phyloP scores from a whole-genome alignment of 2,329 filamentous ascomycete genomes.

The Fusarium sp. region DNA sequence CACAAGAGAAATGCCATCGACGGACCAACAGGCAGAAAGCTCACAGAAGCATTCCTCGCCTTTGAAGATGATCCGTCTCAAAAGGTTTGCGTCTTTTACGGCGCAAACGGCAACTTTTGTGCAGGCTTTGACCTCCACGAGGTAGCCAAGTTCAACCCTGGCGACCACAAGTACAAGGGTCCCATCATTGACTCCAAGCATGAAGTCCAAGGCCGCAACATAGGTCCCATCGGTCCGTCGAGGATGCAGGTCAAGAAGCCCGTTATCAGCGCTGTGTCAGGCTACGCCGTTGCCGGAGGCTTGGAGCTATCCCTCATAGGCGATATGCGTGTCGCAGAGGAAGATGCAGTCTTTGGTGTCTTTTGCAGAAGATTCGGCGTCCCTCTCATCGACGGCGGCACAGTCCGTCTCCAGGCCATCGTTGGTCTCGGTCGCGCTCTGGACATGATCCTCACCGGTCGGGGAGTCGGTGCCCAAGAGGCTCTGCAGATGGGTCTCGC shows the following conservation, averaged over 20 bases:
- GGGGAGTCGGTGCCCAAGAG: not conserved
- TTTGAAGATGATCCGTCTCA: conserved; percentile 62
- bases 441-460: not conserved
- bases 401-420: conserved; percentile 63
- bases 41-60: conserved; percentile 59
- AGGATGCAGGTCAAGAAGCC: not conserved
- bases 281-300: not conserved
- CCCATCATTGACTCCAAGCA: not conserved
- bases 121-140: not conserved
- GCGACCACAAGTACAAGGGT: not conserved
- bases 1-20: conserved; percentile 66
- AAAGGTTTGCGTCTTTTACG: not conserved
- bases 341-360: conserved; percentile 65
- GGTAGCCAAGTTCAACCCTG: not conserved
- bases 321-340: conserved; percentile 65
- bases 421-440: conserved; percentile 58
- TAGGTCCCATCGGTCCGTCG: not conserved
- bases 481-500: conserved; percentile 50
- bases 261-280: not conserved
- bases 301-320: conserved; percentile 13
- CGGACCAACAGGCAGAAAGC: conserved; percentile 57
- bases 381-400: conserved; percentile 56
- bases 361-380: conserved; percentile 62
- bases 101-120: not conserved
- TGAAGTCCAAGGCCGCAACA: not conserved